Base-by-base conservation (phyloP, 768 basidiomycete genomes). In the Suillus discolor region DNA sequence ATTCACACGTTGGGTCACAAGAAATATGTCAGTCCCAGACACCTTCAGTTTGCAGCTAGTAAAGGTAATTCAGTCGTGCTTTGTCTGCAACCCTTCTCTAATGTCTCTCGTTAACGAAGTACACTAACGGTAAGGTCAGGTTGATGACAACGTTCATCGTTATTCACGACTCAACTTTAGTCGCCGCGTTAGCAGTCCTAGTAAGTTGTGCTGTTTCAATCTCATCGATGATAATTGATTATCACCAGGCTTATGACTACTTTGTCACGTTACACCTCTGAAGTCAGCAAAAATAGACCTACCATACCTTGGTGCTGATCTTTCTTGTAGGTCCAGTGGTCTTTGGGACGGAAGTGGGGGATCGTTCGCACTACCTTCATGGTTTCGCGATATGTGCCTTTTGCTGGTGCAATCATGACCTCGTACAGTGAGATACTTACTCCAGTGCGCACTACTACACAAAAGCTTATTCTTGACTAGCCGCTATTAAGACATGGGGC, bases 291-390 rank as follows among this genome's bases (percentile, higher is more conserved):
- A 53, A 55, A 34, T n/a, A 3, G 3, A 13, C 20, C 13, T 5
- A 38, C 45, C n/a, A n/a, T 55, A 34, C 12, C 20, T 13, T 12
- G 11, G 31, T 20, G 54, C 54, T 55, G 20, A 55, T 34, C 12
- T n/a, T n/a, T 34, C 11, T n/a, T 2, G 16, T 25, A 75, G 73
- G 70, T 74, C 2, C 65, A 66, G 61, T 59, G 67, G 57, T 34
- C 63, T 15, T 62, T 15, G 34, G 60, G 60, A 62, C 45, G 64
- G 44, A 65, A 62, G 60, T 65, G 64, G 64, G 60, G 49, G 7
- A 9, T 65, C 12, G 18, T 51, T 28, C 61, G 64, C 25, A 51
- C 20, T 31, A n/a, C 49, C 23, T 65, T 65, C 20, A 23, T 25
- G 13, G 16, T 65, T 18, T 65, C 64, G 28, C 60, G 64, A 44